Base-by-base conservation (phyloP, 495 filamentous ascomycete species). In the Diplogelasinospora grovesii region DNA sequence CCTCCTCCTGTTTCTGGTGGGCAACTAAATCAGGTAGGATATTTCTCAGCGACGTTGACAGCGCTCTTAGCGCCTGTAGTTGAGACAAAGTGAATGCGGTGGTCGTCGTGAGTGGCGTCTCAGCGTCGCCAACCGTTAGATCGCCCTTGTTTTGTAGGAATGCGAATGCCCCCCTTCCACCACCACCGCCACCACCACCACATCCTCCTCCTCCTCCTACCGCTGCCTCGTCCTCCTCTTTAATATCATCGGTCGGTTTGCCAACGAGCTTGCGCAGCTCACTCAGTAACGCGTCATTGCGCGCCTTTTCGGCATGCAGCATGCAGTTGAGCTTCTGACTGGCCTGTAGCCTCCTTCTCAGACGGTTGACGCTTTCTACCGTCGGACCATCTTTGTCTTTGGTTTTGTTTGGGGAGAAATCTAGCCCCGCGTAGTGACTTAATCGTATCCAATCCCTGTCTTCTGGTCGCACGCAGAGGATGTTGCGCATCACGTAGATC, bases 401-500 rank as follows among this genome's bases (percentile, higher is more conserved):
- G 7, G 4, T n/a, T 5, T 2, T 32, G 15, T 4, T 13, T 20
- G 2, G n/a, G 8, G 18, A 18, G 31, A 64, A 60, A 26, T 63
- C 61, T 31, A 71, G 51, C 15, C 73, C 55, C 65, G 89, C 80
- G 63, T 98, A 95, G 73, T 96, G 89, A 33, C 74, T 77, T 39
- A 98, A 66, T 36, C 79, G 71, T 41, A 97, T 79, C 80, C 83
- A 95, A 25, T 70, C 63, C 50, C 79, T 74, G 37, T 94, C 60
- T 25, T 85, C 85, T 1, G 79, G 78, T 19, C 54, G 43, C 22
- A 96, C 78, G 8, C 77, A 81, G 48, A 98, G 67, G 44, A 95
- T 85, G 60, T 95, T 96, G 46, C 92, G 73, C 65, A 98, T 66
- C 19, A 83, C 79, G 60, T 86, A 95, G 21, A 97, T 82, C 52